These are phyloP conservation scores for Rauvolfia tetraphylla DNA, from an alignment of 257 asterid genomes.

Conservation along the genomic window DNA sequence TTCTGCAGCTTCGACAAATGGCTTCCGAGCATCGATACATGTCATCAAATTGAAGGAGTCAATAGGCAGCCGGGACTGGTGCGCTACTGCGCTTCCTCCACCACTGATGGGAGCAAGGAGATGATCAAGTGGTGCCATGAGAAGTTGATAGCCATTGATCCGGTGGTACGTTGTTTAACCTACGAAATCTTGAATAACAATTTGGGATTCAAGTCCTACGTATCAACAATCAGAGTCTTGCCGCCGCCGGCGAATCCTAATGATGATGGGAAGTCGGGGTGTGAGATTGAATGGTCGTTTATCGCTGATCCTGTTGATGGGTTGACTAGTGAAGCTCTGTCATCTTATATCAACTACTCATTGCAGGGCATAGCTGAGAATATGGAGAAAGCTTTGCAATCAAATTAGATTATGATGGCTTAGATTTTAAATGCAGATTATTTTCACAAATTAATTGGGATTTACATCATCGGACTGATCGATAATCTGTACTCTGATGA, in stretches of 20 bases:
- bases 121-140: conserved; percentile 56
- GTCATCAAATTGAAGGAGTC: conserved; percentile 37
- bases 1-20: conserved; percentile 55
- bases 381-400: conserved; percentile 39
- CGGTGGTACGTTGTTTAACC: conserved; percentile 28
- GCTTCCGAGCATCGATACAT: conserved; percentile 61
- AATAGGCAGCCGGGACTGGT: conserved; percentile 33
- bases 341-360: conserved; percentile 29
- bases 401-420: neutral
- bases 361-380: conserved; percentile 52
- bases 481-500: neutral
- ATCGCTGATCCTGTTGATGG: conserved; percentile 61
- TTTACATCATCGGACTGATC: neutral
- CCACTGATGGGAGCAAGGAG: conserved; percentile 18
- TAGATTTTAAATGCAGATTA: too few relatives aligned
- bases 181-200: conserved; percentile 55
- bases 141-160: conserved; percentile 41
- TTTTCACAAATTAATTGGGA: neutral
- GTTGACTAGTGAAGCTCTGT: conserved; percentile 34
- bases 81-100: conserved; percentile 53
- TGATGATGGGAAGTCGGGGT: conserved; percentile 33
- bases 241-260: conserved; percentile 9
- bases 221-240: conserved; percentile 37
- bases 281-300: conserved; percentile 69
- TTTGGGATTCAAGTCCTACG: conserved; percentile 47